A percentile compares a stretch with the other conserved stretches of the same genome.
Evolutionary conservation across 139 green algal genomes (phyloP).

Genomic region (Coelastrella sp.): DNA sequence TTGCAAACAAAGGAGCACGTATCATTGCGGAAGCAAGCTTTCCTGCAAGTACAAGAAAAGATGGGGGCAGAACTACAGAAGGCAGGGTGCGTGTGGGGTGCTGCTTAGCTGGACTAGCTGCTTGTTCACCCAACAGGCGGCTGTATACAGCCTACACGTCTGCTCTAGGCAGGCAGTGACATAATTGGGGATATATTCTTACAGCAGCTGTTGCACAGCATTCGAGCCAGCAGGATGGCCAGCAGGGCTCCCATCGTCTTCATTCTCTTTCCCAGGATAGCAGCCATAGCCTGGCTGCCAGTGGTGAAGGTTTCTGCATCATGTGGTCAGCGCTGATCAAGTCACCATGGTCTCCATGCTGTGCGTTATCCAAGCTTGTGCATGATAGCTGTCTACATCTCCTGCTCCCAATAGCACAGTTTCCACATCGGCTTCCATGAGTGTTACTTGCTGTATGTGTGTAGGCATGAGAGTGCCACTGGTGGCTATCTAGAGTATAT

Average conservation of each 20-base stretch:
- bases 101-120: neutral
- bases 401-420: neutral
- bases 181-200: too few species aligned
- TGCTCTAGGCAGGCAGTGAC: too few species aligned
- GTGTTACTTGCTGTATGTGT: neutral
- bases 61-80: conserved; percentile 19
- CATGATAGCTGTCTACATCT: neutral
- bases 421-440: neutral
- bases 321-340: too few species aligned
- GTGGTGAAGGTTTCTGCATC: too few species aligned
- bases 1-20: neutral
- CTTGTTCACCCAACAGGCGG: neutral
- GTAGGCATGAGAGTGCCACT: conserved; percentile 17
- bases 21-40: conserved; percentile 5
- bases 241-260: too few species aligned
- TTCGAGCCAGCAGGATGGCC: too few species aligned
- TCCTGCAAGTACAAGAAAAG: neutral
- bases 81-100: conserved; percentile 12
- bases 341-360: too few species aligned
- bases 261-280: too few species aligned
- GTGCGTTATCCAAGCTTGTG: too few species aligned
- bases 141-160: neutral
- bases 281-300: too few species aligned
- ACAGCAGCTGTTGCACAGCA: too few species aligned
- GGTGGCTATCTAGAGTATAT: conserved; percentile 40